phyloP scores from a whole-genome alignment of 1,139 yeast genomes.

The Lodderomyces margitis region DNA sequence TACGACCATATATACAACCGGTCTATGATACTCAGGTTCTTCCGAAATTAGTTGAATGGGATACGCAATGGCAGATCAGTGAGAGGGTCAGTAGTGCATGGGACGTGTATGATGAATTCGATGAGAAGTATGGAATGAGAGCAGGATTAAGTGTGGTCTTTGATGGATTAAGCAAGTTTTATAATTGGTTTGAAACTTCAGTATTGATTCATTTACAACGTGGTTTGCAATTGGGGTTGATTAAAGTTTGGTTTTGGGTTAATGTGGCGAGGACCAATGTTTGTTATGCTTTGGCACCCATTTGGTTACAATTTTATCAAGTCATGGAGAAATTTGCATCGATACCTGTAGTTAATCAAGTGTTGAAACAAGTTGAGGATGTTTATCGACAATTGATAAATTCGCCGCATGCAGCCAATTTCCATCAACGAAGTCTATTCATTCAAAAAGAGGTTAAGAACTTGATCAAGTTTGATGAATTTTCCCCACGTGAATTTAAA shows the following conservation, averaged over 20 bases:
- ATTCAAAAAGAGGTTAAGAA: slow-evolving; percentile 29
- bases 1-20: slow-evolving; percentile 15
- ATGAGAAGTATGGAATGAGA: slow-evolving; percentile 7
- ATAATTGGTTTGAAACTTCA: slow-evolving; percentile 9
- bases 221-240: slow-evolving; percentile 1
- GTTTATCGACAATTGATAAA: slow-evolving; percentile 6
- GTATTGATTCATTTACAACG: neutral
- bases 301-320: neutral
- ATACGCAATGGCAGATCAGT: slow-evolving; percentile 8
- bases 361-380: neutral
- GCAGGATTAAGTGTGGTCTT: neutral
- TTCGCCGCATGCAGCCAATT: slow-evolving; percentile 13
- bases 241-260: slow-evolving; percentile 3
- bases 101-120: slow-evolving; percentile 4
- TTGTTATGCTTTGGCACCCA: slow-evolving; percentile 4
- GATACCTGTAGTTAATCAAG: slow-evolving; percentile 6
- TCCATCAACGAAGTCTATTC: slow-evolving; percentile 23
- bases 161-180: slow-evolving; percentile 1
- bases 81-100: neutral
- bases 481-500: slow-evolving; percentile 13
- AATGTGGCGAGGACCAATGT: slow-evolving; percentile 3
- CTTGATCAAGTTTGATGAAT: slow-evolving; percentile 23
- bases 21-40: slow-evolving; percentile 10
- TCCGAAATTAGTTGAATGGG: slow-evolving; percentile 9
- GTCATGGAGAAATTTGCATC: slow-evolving; percentile 3